phyloP scores from a whole-genome alignment of 2,329 filamentous ascomycete genomes.

The Calonectria naviculata region DNA sequence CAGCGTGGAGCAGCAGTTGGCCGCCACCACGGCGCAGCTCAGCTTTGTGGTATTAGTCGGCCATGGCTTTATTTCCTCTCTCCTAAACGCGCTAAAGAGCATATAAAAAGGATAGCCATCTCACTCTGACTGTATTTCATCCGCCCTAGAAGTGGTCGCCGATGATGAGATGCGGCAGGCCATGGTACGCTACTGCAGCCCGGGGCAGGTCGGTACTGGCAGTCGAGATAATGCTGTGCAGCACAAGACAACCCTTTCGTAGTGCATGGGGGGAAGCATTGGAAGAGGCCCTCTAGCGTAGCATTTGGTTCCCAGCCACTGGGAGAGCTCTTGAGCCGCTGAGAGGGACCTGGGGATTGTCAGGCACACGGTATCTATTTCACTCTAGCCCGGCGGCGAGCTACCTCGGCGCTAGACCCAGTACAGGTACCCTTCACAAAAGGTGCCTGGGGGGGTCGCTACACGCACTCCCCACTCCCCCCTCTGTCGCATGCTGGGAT shows the following conservation, averaged over 20 bases:
- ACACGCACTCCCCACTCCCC: slow-evolving; percentile 18
- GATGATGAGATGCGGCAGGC: slow-evolving; percentile 34
- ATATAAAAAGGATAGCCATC: neutral
- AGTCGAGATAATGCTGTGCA: neutral
- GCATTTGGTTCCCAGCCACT: slow-evolving; percentile 18
- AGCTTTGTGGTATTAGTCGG: neutral
- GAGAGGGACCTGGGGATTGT: neutral
- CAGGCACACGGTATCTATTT: slow-evolving; percentile 7
- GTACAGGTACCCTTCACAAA: neutral
- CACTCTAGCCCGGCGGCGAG: neutral
- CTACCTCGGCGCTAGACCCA: neutral
- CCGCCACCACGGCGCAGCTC: neutral
- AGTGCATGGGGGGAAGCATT: neutral
- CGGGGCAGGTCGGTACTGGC: slow-evolving; percentile 25
- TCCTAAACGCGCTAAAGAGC: neutral
- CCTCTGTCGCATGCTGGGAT: slow-evolving; percentile 22
- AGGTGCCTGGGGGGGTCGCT: neutral
- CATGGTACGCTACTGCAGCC: slow-evolving; percentile 25
- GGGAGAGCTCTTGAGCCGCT: neutral
- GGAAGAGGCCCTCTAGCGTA: neutral
- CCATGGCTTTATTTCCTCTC: neutral
- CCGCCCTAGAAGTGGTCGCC: slow-evolving; percentile 9
- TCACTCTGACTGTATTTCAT: neutral
- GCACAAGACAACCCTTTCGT: neutral
- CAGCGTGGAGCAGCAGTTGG: neutral